A percentile compares a stretch with the other conserved stretches of the same genome.
Evolutionary conservation across 768 basidiomycete species (phyloP).

Genomic region (Kwoniella mangroviensis): DNA sequence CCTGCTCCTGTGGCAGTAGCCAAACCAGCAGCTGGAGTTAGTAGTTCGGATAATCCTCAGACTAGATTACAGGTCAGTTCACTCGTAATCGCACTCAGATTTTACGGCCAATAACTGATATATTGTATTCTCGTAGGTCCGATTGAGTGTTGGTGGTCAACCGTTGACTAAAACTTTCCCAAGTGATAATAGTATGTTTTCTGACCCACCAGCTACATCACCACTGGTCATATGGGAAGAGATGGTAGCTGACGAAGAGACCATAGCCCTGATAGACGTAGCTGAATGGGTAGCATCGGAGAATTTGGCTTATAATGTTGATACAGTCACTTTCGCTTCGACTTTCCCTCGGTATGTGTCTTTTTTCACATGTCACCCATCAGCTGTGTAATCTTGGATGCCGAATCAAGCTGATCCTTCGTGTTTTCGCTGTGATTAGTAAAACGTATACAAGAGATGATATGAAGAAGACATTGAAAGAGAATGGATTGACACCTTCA

Average conservation of each 20-base stretch:
- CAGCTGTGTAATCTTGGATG: not conserved
- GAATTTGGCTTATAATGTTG: constrained; percentile 69
- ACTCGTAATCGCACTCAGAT: not conserved
- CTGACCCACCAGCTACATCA: not conserved
- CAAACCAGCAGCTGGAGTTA: constrained; percentile 56
- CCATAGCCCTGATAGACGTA: constrained; percentile 75
- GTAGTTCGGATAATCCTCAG: constrained; percentile 78
- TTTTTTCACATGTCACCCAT: not conserved
- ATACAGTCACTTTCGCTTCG: constrained; percentile 75
- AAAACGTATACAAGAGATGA: constrained; percentile 77
- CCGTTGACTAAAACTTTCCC: constrained; percentile 67
- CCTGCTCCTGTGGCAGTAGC: constrained; percentile 60
- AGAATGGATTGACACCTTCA: constrained; percentile 87
- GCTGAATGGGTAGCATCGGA: constrained; percentile 86
- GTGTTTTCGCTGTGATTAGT: constrained; percentile 59
- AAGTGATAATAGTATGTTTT: constrained; percentile 50
- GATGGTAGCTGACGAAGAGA: constrained; percentile 1
- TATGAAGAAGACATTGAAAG: constrained; percentile 76
- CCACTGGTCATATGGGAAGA: not conserved
- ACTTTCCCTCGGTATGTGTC: constrained; percentile 78
- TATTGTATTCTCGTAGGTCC: constrained; percentile 63
- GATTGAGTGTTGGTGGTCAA: constrained; percentile 77
- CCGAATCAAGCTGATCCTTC: not conserved
- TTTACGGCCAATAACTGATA: not conserved
- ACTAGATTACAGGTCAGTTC: constrained; percentile 70